Percentiles rank a stretch among this genome's conserved stretches.
Evolutionary conservation across 768 basidiomycete genomes (phyloP).

Genomic region (Pisolithus sp.): DNA sequence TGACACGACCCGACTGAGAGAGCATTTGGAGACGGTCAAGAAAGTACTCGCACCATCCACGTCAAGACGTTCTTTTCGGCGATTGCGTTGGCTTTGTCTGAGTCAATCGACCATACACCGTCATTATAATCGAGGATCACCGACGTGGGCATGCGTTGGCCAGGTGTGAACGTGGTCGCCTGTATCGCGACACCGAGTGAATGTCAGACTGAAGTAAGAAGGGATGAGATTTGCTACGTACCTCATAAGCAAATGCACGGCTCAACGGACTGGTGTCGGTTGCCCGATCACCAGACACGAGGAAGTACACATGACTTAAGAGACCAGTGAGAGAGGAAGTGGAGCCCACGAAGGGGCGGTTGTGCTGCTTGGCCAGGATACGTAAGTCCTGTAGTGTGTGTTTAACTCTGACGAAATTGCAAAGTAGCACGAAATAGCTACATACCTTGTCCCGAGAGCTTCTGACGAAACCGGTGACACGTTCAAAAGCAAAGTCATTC

Average conservation of each 20-base stretch:
- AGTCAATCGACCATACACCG: conserved; percentile 65
- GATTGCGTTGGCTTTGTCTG: conserved; percentile 35
- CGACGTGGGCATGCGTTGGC: conserved; percentile 70
- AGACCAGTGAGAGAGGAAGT: conserved; percentile 86
- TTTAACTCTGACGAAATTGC: background rate
- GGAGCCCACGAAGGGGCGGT: conserved; percentile 69
- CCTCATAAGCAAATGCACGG: conserved; percentile 51
- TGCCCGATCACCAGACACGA: conserved; percentile 65
- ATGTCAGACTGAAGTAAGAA: no score
- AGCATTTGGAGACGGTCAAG: no score
- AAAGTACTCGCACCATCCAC: conserved; percentile 53
- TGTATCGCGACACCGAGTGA: conserved; percentile 19
- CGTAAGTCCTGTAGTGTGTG: conserved; percentile 49
- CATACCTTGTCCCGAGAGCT: conserved; percentile 72
- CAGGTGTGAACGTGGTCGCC: conserved; percentile 64
- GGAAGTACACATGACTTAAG: conserved; percentile 81
- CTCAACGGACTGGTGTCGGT: conserved; percentile 62
- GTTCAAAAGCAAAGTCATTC: conserved; percentile 79
- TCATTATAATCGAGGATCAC: conserved; percentile 60
- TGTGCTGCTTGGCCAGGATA: conserved; percentile 50
- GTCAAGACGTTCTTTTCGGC: conserved; percentile 64
- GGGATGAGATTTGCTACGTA: conserved; percentile 24
- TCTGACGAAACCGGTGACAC: conserved; percentile 63
- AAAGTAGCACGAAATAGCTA: background rate
- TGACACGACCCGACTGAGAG: background rate